Conservation (phyloP, 352 stramenopile genomes). For the Pythium insidiosum region DNA sequence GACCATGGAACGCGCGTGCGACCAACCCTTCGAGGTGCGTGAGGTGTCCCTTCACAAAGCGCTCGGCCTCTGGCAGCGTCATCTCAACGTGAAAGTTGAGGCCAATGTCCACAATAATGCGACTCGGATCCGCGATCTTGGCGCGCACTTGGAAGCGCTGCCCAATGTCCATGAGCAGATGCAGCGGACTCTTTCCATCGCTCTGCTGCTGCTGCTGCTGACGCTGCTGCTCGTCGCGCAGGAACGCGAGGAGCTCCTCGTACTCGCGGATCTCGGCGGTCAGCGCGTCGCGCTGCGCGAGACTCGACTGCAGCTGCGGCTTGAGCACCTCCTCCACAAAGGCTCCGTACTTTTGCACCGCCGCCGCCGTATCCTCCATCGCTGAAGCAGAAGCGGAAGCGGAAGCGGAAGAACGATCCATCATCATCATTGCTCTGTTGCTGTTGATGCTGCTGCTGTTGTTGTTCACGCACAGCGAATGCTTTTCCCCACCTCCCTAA, state of each 20-base stretch:
- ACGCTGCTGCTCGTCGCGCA: constrained; percentile 27
- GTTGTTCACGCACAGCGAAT: neutral
- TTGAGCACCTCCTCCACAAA: constrained; percentile 68
- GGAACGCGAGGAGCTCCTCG: constrained; percentile 34
- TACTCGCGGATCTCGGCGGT: constrained; percentile 55
- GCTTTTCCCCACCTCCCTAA: neutral
- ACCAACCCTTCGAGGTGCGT: constrained; percentile 39
- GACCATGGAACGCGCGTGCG: too few species aligned
- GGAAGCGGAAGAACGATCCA: neutral
- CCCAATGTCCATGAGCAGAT: constrained; percentile 56
- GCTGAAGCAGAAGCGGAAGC: neutral
- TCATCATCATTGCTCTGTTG: too few species aligned
- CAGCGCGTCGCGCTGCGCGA: constrained; percentile 40
- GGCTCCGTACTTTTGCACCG: constrained; percentile 48
- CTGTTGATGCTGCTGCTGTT: neutral
- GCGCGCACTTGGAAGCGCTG: constrained; percentile 67
- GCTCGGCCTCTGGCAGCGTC: constrained; percentile 46
- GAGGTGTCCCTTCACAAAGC: constrained; percentile 49
- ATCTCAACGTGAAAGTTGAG: constrained; percentile 78
- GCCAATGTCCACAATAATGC: constrained; percentile 60
- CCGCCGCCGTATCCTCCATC: constrained; percentile 10
- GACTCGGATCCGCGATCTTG: constrained; percentile 46
- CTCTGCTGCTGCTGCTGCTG: constrained; percentile 8
- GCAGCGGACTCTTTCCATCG: constrained; percentile 2
- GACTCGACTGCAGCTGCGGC: constrained; percentile 53